Base-by-base conservation (phyloP, 2,329 filamentous ascomycete genomes). In the Epichloe aotearoae region DNA sequence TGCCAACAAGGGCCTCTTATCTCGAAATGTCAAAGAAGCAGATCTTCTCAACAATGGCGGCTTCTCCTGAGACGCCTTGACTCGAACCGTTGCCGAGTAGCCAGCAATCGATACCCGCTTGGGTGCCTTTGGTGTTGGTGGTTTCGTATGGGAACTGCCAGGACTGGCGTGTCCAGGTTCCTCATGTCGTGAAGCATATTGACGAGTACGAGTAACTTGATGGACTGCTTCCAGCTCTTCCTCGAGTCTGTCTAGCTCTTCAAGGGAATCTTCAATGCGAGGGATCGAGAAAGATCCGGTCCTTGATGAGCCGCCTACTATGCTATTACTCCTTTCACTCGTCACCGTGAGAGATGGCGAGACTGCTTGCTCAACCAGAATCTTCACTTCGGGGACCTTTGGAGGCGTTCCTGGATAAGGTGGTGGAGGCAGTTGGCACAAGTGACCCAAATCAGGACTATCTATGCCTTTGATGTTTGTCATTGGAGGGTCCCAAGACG, bases 241-340 rank as follows among this genome's bases (percentile, higher is more conserved):
- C 56, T 83, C 79, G 15, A 83, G 68, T 53, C 71, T 69, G 58
- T 83, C 80, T 19, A 83, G 67, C 54, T 78, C 79, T 60, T 81
- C 79, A 8, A 83, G 66, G 2, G 79, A 82, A 59, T 83, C 80
- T 59, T 83, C 80, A 47, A 83, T 83, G 17, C 77, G 74, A 26
- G 73, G 66, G 12, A 69, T 65, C 1, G 57, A 68, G 53, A 58
- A 62, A 5, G 63, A 67, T 0, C 59, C 64, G 5, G 59, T 49
- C 30, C 57, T 56, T 23, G 65, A 64, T 17, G 62, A 64, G n/a
- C 54, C 56, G 12, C 66, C 62, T 10, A 65, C 59, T 54, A 69
- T 67, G 46, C 62, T 69, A 46, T 62, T 56, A 52, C 62, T 57
- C 53, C 58, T 56, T 44, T 67, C 59, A 50, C 64, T 61, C 50